Percentiles rank a stretch among this genome's conserved stretches.
Evolutionary conservation across 371 early-diverging fungal species (phyloP).

Genomic region (Mortierella sp.): DNA sequence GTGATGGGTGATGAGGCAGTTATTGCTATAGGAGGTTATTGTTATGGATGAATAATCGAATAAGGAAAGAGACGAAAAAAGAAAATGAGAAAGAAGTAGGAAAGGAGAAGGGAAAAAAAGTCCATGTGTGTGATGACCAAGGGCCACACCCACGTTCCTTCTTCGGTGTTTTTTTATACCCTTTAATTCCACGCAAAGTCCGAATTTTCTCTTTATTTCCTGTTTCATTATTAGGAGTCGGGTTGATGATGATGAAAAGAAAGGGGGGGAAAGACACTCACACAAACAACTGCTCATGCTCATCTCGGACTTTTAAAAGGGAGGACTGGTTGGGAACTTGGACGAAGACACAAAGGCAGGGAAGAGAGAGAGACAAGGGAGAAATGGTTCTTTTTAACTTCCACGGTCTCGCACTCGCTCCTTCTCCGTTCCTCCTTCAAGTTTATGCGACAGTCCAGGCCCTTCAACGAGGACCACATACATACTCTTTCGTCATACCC

Average conservation of each 20-base stretch:
- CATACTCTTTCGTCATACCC: too few relatives aligned
- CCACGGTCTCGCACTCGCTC: too few relatives aligned
- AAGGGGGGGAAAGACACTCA: neutral
- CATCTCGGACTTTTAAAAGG: neutral
- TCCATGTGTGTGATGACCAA: neutral
- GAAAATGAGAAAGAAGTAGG: neutral
- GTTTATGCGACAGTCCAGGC: too few relatives aligned
- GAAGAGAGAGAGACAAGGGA: too few relatives aligned
- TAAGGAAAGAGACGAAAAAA: neutral
- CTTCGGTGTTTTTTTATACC: neutral
- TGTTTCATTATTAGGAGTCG: neutral
- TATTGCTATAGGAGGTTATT: neutral
- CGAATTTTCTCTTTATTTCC: conserved; percentile 1
- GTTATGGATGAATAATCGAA: conserved; percentile 2
- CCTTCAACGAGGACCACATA: too few relatives aligned
- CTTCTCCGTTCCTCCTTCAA: too few relatives aligned
- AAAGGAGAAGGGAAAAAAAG: neutral
- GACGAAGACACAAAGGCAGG: neutral
- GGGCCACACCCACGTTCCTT: neutral
- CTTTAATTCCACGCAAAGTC: conserved; percentile 7
- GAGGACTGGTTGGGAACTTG: neutral
- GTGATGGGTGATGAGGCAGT: neutral
- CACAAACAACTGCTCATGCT: neutral
- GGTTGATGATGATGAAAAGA: neutral
- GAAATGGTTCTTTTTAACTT: too few relatives aligned